Evolutionary conservation across 495 filamentous ascomycete genomes (phyloP).

Genomic region (Talaromyces adpressus): DNA sequence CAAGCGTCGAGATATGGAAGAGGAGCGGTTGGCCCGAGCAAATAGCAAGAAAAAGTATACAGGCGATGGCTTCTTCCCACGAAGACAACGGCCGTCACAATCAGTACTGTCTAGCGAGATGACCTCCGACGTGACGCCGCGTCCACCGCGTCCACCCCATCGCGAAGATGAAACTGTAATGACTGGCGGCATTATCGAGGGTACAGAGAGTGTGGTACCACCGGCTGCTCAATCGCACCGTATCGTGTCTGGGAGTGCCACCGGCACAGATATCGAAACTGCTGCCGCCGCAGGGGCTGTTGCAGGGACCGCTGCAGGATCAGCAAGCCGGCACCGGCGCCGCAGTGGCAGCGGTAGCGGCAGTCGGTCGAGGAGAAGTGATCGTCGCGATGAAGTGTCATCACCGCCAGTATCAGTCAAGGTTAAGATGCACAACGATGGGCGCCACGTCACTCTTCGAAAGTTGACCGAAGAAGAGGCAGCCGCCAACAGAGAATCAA

Average conservation of each 20-base stretch:
- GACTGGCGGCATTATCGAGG: constrained; percentile 25
- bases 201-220: constrained; percentile 31
- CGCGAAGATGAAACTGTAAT: constrained; percentile 27
- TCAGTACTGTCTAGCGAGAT: constrained; percentile 37
- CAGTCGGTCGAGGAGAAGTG: constrained; percentile 28
- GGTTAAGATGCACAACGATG: constrained; percentile 73
- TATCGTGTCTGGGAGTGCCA: not conserved
- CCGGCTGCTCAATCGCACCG: constrained; percentile 44
- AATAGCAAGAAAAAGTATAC: constrained; percentile 49
- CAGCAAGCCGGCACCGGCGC: constrained; percentile 30
- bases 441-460: constrained; percentile 73
- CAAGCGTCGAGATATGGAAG: constrained; percentile 47
- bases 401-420: constrained; percentile 70
- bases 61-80: constrained; percentile 54
- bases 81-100: constrained; percentile 42
- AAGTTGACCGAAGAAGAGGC: constrained; percentile 78
- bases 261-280: constrained; percentile 26
- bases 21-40: constrained; percentile 49
- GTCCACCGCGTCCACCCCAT: constrained; percentile 26
- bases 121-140: constrained; percentile 33
- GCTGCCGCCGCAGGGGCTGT: constrained; percentile 38
- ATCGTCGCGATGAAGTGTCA: constrained; percentile 33
- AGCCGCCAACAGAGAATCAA: constrained; percentile 50
- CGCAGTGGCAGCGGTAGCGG: constrained; percentile 27
- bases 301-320: constrained; percentile 34